Conservation (phyloP, 495 filamentous ascomycete species). For the Annulohypoxylon nitens region DNA sequence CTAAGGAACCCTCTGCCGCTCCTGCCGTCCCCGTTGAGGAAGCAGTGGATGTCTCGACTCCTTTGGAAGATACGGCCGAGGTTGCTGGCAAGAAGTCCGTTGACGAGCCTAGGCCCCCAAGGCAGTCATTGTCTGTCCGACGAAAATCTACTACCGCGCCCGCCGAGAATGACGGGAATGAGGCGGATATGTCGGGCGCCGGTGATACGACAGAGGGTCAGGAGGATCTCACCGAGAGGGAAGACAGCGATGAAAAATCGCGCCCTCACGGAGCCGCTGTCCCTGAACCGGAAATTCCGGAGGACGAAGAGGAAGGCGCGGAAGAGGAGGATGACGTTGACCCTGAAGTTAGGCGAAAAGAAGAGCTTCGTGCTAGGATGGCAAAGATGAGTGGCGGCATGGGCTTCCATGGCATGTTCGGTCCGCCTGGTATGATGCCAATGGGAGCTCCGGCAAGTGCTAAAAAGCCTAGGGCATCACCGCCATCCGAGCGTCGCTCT, state of each 20-base stretch:
- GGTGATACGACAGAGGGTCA: conserved; percentile 86
- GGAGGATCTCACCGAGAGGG: conserved; percentile 79
- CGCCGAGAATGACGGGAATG: conserved; percentile 79
- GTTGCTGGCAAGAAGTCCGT: conserved; percentile 67
- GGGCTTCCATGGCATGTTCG: conserved; percentile 97
- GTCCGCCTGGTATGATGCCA: conserved; percentile 77
- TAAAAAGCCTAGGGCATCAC: conserved; percentile 74
- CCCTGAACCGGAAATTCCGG: conserved; percentile 59
- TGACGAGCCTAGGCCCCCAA: conserved; percentile 66
- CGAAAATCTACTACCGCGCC: conserved; percentile 67
- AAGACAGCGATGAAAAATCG: conserved; percentile 75
- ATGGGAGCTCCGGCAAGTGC: conserved; percentile 65
- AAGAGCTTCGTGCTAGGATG: conserved; percentile 94
- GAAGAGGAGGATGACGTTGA: conserved; percentile 87
- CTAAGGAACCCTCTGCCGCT: conserved; percentile 51
- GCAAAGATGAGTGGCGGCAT: conserved; percentile 98
- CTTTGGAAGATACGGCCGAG: conserved; percentile 67
- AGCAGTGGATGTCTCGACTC: conserved; percentile 54
- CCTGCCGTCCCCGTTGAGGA: conserved; percentile 52
- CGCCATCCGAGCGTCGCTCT: conserved; percentile 58
- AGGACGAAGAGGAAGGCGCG: conserved; percentile 71
- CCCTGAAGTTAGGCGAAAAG: conserved; percentile 84
- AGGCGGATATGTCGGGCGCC: conserved; percentile 89
- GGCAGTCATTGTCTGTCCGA: conserved; percentile 58
- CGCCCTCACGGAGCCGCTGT: conserved; percentile 46